Conservation (phyloP, 495 filamentous ascomycete genomes). For the Penicillium lagena region DNA sequence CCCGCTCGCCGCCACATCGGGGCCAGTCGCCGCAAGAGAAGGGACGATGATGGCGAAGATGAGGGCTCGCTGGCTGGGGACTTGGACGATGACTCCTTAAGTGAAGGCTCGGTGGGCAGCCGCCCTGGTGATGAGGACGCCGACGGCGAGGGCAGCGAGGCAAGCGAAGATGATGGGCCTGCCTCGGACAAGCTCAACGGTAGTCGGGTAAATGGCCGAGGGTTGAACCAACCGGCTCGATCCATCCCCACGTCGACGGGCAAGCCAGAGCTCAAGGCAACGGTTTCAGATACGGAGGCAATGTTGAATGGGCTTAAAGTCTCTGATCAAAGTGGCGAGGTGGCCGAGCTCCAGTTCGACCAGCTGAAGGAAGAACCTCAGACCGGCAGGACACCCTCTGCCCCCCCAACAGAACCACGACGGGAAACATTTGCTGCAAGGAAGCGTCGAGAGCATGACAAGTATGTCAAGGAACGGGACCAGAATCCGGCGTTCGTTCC, state of each 20-base stretch:
- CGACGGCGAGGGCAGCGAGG: slow-evolving; percentile 66
- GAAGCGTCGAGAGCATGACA: slow-evolving; percentile 80
- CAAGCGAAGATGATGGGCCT: slow-evolving; percentile 59
- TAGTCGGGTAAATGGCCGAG: slow-evolving; percentile 28
- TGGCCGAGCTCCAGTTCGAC: slow-evolving; percentile 61
- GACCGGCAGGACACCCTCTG: slow-evolving; percentile 29
- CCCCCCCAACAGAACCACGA: slow-evolving; percentile 32
- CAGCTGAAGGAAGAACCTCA: slow-evolving; percentile 38
- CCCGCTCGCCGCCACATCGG: slow-evolving; percentile 64
- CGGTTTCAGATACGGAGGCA: slow-evolving; percentile 68
- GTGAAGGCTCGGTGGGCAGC: slow-evolving; percentile 68
- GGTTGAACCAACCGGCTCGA: slow-evolving; percentile 17
- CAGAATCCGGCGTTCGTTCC: slow-evolving; percentile 92
- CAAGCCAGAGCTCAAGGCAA: slow-evolving; percentile 23
- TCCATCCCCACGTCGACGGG: slow-evolving; percentile 18
- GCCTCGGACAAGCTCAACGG: slow-evolving; percentile 34
- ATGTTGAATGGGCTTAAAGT: slow-evolving; percentile 83
- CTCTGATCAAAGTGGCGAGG: slow-evolving; percentile 46
- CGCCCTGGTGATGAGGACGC: slow-evolving; percentile 73
- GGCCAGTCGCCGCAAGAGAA: slow-evolving; percentile 63
- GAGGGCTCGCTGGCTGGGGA: slow-evolving; percentile 60
- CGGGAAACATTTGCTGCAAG: slow-evolving; percentile 53
- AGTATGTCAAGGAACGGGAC: slow-evolving; percentile 79
- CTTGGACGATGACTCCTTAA: slow-evolving; percentile 75
- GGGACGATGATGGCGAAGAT: slow-evolving; percentile 75